Conservation (phyloP, 345 rosid genomes). For the Rhizophora apiculata region DNA sequence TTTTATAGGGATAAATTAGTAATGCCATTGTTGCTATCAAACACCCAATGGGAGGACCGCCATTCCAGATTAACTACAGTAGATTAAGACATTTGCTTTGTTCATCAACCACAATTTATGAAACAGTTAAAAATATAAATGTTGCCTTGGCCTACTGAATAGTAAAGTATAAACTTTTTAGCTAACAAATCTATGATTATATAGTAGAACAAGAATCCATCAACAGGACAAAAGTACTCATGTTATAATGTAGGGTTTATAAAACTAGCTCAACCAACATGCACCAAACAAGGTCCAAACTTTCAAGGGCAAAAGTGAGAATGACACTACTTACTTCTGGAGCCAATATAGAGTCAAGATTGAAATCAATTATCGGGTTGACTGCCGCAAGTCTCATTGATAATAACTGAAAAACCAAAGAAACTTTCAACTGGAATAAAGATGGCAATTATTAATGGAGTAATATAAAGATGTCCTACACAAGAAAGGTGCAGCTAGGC, state of each 20-base stretch:
- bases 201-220: background rate
- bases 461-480: too few relatives aligned
- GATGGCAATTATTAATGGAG: background rate
- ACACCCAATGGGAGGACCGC: background rate
- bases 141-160: background rate
- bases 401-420: slow-evolving; percentile 57
- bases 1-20: too few relatives aligned
- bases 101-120: background rate
- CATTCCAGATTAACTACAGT: background rate
- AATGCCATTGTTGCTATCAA: too few relatives aligned
- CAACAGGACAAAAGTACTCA: background rate
- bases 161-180: background rate
- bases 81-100: background rate
- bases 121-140: background rate
- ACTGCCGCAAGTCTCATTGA: slow-evolving; percentile 97
- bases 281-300: background rate
- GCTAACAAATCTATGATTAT: background rate
- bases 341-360: slow-evolving; percentile 64
- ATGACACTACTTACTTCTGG: slow-evolving; percentile 63
- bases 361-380: slow-evolving; percentile 76
- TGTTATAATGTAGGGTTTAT: too few relatives aligned
- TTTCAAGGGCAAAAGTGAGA: background rate
- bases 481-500: background rate
- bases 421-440: slow-evolving; percentile 8
- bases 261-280: background rate